phyloP scores from a whole-genome alignment of 345 rosid species.

The Melaleuca alternifolia region DNA sequence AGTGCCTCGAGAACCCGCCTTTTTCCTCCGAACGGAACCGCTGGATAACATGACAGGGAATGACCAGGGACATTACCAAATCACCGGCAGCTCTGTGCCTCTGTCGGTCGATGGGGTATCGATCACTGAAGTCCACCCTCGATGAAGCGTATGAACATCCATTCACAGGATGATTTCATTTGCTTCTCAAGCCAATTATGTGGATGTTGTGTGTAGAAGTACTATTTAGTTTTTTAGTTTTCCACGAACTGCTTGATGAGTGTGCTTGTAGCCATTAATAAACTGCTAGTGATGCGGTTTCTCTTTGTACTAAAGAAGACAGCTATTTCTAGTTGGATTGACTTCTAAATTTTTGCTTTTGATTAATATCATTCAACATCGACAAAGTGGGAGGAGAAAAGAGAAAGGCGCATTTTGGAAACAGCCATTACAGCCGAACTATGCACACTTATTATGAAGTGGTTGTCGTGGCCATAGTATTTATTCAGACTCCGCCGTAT shows the following conservation, averaged over 20 bases:
- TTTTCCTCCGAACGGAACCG: not conserved
- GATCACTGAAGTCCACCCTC: not conserved
- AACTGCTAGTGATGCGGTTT: not conserved
- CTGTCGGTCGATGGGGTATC: not conserved
- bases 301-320: not conserved
- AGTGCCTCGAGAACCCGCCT: constrained; percentile 11
- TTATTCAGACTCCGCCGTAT: too few species aligned
- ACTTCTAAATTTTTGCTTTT: not conserved
- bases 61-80: not conserved
- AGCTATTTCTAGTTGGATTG: not conserved
- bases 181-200: not conserved
- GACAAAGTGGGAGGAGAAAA: not conserved
- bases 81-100: not conserved
- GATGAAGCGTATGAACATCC: not conserved
- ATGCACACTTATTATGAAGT: not conserved
- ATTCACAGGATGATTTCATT: not conserved
- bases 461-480: not conserved
- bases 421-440: not conserved
- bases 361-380: not conserved
- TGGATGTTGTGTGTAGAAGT: not conserved
- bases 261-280: not conserved
- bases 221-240: not conserved
- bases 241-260: not conserved
- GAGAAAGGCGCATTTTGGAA: not conserved
- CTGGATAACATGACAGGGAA: not conserved